Percentiles rank a stretch among this genome's conserved stretches.
phyloP scores from a whole-genome alignment of 495 filamentous ascomycete species.

The Penicillium arizonense region DNA sequence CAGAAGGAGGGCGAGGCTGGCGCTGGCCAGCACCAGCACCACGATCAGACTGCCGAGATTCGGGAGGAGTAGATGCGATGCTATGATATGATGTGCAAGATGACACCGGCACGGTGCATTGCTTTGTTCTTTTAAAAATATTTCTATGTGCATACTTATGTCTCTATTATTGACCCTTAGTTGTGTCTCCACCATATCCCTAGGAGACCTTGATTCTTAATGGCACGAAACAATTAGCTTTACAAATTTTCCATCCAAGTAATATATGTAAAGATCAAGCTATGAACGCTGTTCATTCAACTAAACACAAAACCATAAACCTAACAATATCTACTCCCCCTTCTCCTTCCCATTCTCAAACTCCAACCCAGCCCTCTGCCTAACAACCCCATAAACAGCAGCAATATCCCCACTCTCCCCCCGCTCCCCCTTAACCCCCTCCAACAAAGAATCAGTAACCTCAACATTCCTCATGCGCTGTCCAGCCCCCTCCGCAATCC shows the following conservation, averaged over 20 bases:
- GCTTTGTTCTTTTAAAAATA: conserved; percentile 10
- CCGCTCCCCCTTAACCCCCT: conserved; percentile 65
- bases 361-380: conserved; percentile 66
- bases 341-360: conserved; percentile 53
- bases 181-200: conserved; percentile 9
- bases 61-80: conserved; percentile 9
- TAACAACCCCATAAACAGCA: conserved; percentile 75
- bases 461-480: conserved; percentile 62
- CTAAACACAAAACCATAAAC: too few species aligned
- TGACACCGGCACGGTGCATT: conserved; percentile 3
- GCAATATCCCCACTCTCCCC: conserved; percentile 81
- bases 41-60: conserved; percentile 21
- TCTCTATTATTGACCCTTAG: conserved; percentile 11
- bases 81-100: neutral
- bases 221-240: neutral
- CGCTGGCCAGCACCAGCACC: conserved; percentile 21
- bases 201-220: conserved; percentile 7
- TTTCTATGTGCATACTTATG: conserved; percentile 18
- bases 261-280: neutral
- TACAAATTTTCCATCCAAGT: neutral
- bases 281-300: too few species aligned
- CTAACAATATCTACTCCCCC: neutral
- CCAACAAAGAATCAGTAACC: conserved; percentile 66
- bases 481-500: conserved; percentile 61
- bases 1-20: conserved; percentile 21